Conservation (phyloP, 2,329 filamentous ascomycete species). For the Claviceps maximensis region DNA sequence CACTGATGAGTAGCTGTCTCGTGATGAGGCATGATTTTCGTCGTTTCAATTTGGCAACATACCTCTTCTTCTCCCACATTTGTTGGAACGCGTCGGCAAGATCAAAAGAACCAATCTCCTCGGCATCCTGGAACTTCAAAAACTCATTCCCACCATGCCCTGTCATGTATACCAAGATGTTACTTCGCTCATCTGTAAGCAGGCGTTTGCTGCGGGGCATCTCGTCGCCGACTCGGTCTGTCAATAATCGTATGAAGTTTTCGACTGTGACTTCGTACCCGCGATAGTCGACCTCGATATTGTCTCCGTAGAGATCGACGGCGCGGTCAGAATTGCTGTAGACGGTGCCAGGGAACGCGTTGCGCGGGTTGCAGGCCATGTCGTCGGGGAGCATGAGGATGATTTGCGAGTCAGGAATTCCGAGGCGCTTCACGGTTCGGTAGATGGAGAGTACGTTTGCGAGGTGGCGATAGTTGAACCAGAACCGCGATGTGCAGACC, state of each 20-base stretch:
- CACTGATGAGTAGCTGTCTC: neutral
- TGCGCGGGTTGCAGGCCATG: conserved; percentile 98
- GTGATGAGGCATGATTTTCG: neutral
- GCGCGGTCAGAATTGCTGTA: conserved; percentile 97
- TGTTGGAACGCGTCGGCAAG: conserved; percentile 95
- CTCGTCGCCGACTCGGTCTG: conserved; percentile 85
- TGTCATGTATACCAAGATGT: conserved; percentile 98
- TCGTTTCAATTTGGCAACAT: conserved; percentile 8
- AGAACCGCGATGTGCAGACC: conserved; percentile 97
- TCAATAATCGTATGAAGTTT: conserved; percentile 92
- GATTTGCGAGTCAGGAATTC: conserved; percentile 96
- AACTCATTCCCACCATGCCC: conserved; percentile 97
- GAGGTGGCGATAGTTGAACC: conserved; percentile 99
- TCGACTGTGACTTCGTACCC: conserved; percentile 98
- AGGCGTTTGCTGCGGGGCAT: conserved; percentile 90
- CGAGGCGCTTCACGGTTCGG: conserved; percentile 92
- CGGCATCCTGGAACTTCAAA: conserved; percentile 93
- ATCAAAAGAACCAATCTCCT: conserved; percentile 94
- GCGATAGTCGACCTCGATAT: conserved; percentile 96
- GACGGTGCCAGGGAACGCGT: conserved; percentile 92
- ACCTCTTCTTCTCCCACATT: conserved; percentile 99
- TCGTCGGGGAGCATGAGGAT: conserved; percentile 99
- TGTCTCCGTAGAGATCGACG: conserved; percentile 93
- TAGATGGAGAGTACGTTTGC: conserved; percentile 97
- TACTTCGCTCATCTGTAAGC: conserved; percentile 87